These are phyloP conservation scores for Xylariaceae sp. DNA, from an alignment of 2,329 filamentous ascomycete species.

Conservation along the genomic window DNA sequence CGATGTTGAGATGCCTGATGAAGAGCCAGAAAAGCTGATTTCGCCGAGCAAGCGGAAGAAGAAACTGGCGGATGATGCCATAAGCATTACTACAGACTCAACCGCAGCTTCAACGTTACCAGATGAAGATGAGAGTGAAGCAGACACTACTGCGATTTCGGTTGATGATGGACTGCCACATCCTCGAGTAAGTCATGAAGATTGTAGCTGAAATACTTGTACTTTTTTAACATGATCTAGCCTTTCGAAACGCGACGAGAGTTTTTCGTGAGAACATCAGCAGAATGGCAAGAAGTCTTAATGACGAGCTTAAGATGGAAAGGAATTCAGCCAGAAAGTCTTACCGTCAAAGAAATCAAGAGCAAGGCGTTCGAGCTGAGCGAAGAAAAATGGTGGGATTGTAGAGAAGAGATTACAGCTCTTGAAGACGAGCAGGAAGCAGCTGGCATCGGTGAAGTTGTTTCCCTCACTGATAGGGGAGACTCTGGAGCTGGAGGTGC, in stretches of 20 bases:
- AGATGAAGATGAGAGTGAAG: slow-evolving; percentile 55
- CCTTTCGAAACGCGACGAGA: slow-evolving; percentile 91
- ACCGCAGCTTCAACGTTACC: slow-evolving; percentile 38
- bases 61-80: slow-evolving; percentile 52
- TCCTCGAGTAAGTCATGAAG: slow-evolving; percentile 54
- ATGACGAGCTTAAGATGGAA: slow-evolving; percentile 76
- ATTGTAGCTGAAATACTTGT: background rate
- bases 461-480: slow-evolving; percentile 79
- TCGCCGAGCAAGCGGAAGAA: slow-evolving; percentile 64
- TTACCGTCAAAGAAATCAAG: slow-evolving; percentile 88
- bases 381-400: slow-evolving; percentile 99
- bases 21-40: slow-evolving; percentile 50
- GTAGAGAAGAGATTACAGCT: slow-evolving; percentile 87
- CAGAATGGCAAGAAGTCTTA: slow-evolving; percentile 88
- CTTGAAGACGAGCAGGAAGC: slow-evolving; percentile 97
- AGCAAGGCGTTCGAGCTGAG: slow-evolving; percentile 87
- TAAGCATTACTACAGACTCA: slow-evolving; percentile 47
- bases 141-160: slow-evolving; percentile 52
- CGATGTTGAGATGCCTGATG: slow-evolving; percentile 60
- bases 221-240: slow-evolving; percentile 48
- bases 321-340: slow-evolving; percentile 68
- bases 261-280: slow-evolving; percentile 87
- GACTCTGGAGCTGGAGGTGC: slow-evolving; percentile 59
- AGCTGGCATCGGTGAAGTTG: slow-evolving; percentile 91
- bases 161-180: slow-evolving; percentile 80